These are phyloP conservation scores for Colletotrichum liriopes DNA, from an alignment of 2,329 filamentous ascomycete species.

Conservation along the genomic window DNA sequence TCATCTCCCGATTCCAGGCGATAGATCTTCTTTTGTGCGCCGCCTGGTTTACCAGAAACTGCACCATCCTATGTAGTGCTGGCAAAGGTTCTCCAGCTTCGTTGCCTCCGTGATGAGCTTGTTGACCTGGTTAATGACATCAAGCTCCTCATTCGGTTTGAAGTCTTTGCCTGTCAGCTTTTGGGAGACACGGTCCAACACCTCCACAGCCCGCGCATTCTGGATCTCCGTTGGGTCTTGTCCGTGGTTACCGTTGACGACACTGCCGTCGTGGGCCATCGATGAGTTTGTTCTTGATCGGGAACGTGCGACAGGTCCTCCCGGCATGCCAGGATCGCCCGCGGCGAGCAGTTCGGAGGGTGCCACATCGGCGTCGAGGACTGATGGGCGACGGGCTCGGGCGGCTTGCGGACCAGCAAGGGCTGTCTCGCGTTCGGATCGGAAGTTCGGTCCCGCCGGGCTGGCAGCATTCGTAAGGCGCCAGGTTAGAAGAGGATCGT, in stretches of 20 bases:
- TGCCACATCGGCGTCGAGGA: conserved; percentile 75
- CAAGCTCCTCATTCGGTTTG: conserved; percentile 86
- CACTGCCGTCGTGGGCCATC: conserved; percentile 54
- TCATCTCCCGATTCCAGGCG: not conserved
- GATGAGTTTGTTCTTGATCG: conserved; percentile 75
- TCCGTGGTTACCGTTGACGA: conserved; percentile 54
- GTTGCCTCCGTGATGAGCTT: conserved; percentile 96
- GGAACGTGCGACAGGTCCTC: conserved; percentile 63
- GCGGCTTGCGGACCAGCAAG: conserved; percentile 63
- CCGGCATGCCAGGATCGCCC: conserved; percentile 55
- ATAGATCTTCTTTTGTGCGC: not conserved
- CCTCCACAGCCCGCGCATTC: conserved; percentile 93
- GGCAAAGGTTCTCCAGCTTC: conserved; percentile 96
- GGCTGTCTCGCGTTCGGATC: conserved; percentile 71
- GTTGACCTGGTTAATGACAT: conserved; percentile 90
- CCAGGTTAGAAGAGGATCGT: conserved; percentile 99
- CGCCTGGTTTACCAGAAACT: conserved; percentile 84
- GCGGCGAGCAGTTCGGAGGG: conserved; percentile 72
- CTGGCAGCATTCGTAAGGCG: conserved; percentile 79
- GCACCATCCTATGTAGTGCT: conserved; percentile 99
- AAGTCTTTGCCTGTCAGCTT: conserved; percentile 97
- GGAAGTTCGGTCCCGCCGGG: conserved; percentile 78
- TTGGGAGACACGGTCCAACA: conserved; percentile 91
- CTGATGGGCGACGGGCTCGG: conserved; percentile 76
- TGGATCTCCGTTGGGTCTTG: conserved; percentile 80